Evolutionary conservation across 2,329 filamentous ascomycete genomes (phyloP).

Genomic region (Beauveria medogensis): DNA sequence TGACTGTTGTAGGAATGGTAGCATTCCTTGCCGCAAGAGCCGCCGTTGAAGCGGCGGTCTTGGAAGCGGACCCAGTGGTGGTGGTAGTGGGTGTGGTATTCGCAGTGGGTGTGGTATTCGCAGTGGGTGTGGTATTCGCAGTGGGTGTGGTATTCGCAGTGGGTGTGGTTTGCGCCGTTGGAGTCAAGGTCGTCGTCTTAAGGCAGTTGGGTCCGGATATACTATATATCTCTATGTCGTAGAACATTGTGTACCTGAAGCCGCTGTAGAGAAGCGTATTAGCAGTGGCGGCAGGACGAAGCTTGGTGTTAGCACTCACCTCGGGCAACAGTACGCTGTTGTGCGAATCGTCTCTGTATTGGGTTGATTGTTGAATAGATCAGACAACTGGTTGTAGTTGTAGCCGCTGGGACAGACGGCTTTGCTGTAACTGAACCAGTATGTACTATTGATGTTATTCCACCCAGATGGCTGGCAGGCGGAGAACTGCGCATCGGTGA

Average conservation of each 20-base stretch:
- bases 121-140: neutral
- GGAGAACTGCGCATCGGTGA: conserved; percentile 2
- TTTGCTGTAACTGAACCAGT: conserved; percentile 3
- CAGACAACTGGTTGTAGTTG: conserved; percentile 6
- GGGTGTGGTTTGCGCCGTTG: neutral
- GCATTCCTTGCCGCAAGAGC: neutral
- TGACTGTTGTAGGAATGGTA: neutral
- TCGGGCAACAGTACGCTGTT: conserved; percentile 9
- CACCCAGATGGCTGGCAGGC: conserved; percentile 9
- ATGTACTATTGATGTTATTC: neutral
- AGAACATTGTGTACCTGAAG: conserved; percentile 2
- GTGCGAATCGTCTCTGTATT: conserved; percentile 7
- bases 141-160: neutral
- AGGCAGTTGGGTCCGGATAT: conserved; percentile 4
- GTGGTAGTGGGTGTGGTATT: neutral
- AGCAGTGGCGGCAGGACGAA: neutral
- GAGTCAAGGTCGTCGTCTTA: neutral
- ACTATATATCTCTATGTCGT: neutral
- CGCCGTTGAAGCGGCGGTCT: neutral
- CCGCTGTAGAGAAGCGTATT: neutral
- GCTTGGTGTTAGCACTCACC: neutral
- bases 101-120: neutral
- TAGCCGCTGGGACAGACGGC: conserved; percentile 10
- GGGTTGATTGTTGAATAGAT: neutral
- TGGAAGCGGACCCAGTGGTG: neutral